Base-by-base conservation (phyloP, 2,329 filamentous ascomycete species). In the Boeremia exigua region DNA sequence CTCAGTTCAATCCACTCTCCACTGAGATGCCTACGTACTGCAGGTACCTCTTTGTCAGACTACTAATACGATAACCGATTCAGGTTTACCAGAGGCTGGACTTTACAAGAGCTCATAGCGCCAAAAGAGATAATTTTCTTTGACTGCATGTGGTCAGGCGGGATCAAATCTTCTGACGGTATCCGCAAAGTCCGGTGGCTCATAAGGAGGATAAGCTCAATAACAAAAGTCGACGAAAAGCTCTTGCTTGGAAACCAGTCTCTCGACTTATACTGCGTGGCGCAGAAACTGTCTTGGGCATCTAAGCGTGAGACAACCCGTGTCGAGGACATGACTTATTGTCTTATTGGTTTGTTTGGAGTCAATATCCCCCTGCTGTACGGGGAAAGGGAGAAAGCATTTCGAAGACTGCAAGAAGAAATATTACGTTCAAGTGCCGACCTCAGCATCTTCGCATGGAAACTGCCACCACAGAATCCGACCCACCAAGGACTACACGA, bases 301-400 rank as follows among this genome's bases (percentile, higher is more conserved):
- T 42, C 60, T 7, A n/a, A 25, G 1, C 47, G 69, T 6, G 10
- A 54, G 6, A 68, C 69, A 0, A 67, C 56, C n/a, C 36, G 54
- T 14, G 38, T 39, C 9, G 66, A 69, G 38, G 67, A 70, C 23
- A 54, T 50, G 14, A 63, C 61, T 1, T 70, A 69, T 36, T 68
- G 52, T n/a, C 45, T 70, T 8, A 32, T 69, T 19, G 67, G 66
- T 2, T 54, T 69, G 5, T 65, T 69, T 33, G 48, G 54, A 19
- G 43, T 67, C 33, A 54, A 65, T 28, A 59, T 62, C 40, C 55
- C 62, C 4, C n/a, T 63, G 12, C 37, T 63, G 0, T 65, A 67
- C 36, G 61, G 64, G 3, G 62, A 65, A 43, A 66, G 53, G 2
- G 34, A 36, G 11, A 49, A 37, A 9, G 60, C 60, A 1, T 63